Conservation (phyloP, 2,329 filamentous ascomycete species). For the Colletotrichum ledebouriae region DNA sequence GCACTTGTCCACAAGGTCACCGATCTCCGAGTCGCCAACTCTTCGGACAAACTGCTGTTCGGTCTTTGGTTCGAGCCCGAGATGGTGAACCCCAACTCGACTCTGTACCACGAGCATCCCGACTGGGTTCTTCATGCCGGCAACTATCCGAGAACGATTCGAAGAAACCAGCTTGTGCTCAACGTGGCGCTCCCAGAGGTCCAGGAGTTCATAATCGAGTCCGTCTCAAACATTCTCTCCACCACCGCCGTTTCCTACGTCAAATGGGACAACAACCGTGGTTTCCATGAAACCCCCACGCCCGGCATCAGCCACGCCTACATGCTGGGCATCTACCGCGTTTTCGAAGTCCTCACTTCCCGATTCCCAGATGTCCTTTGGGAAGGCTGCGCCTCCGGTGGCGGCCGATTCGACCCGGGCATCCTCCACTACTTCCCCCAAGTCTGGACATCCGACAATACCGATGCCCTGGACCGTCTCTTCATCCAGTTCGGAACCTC, state of each 20-base stretch:
- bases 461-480: slow-evolving; percentile 72
- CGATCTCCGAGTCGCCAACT: slow-evolving; percentile 61
- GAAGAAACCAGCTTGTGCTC: slow-evolving; percentile 71
- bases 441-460: slow-evolving; percentile 76
- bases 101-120: slow-evolving; percentile 71
- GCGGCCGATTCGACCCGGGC: slow-evolving; percentile 74
- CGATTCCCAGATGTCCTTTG: slow-evolving; percentile 73
- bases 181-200: slow-evolving; percentile 73
- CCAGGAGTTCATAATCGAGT: slow-evolving; percentile 71
- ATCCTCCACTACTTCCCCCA: slow-evolving; percentile 75
- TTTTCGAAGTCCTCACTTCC: slow-evolving; percentile 71
- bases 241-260: slow-evolving; percentile 69
- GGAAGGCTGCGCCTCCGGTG: slow-evolving; percentile 76
- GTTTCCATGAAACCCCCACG: slow-evolving; percentile 70
- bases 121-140: slow-evolving; percentile 74
- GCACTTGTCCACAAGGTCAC: slow-evolving; percentile 66
- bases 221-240: slow-evolving; percentile 67
- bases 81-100: slow-evolving; percentile 75
- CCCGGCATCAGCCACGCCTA: slow-evolving; percentile 69
- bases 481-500: slow-evolving; percentile 75
- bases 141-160: slow-evolving; percentile 66
- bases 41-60: slow-evolving; percentile 66
- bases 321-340: slow-evolving; percentile 73
- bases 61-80: slow-evolving; percentile 78
- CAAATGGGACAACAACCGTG: slow-evolving; percentile 78